phyloP scores from a whole-genome alignment of 2,329 filamentous ascomycete genomes.

The Aureobasidium sp. region DNA sequence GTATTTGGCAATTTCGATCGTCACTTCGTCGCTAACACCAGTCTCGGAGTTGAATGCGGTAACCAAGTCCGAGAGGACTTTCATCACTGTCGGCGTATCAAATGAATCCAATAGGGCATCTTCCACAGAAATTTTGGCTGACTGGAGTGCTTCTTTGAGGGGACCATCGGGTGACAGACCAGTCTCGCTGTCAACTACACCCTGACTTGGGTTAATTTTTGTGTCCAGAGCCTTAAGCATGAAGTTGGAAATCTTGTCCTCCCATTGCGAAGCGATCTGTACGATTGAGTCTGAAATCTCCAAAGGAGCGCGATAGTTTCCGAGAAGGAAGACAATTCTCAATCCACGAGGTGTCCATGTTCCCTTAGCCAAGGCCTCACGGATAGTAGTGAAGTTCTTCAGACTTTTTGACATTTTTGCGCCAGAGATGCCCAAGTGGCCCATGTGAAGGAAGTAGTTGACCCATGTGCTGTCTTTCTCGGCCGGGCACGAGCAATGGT shows the following conservation, averaged over 20 bases:
- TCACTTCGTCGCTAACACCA: slow-evolving; percentile 40
- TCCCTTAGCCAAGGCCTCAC: slow-evolving; percentile 63
- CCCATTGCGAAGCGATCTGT: slow-evolving; percentile 68
- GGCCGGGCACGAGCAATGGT: slow-evolving; percentile 47
- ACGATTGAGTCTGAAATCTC: slow-evolving; percentile 83
- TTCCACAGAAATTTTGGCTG: slow-evolving; percentile 52
- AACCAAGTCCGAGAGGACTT: slow-evolving; percentile 68
- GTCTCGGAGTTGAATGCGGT: slow-evolving; percentile 62
- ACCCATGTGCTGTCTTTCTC: slow-evolving; percentile 57
- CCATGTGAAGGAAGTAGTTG: slow-evolving; percentile 95
- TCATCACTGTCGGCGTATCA: slow-evolving; percentile 75
- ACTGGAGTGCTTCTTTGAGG: slow-evolving; percentile 37
- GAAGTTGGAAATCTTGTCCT: slow-evolving; percentile 68
- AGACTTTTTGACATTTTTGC: slow-evolving; percentile 94
- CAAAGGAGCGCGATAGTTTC: slow-evolving; percentile 83
- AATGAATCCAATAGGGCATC: slow-evolving; percentile 74
- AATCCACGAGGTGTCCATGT: slow-evolving; percentile 73
- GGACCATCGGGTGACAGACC: slow-evolving; percentile 26
- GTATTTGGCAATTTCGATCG: slow-evolving; percentile 60
- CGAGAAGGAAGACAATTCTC: slow-evolving; percentile 79
- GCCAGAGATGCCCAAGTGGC: slow-evolving; percentile 79
- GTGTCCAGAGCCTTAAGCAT: slow-evolving; percentile 54
- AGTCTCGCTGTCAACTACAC: slow-evolving; percentile 19
- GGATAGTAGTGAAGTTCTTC: slow-evolving; percentile 88
- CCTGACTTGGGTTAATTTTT: slow-evolving; percentile 22